Percentiles rank a stretch among this genome's conserved stretches.
Conservation (phyloP, 257 asterid genomes). For the Coffea canephora region DNA sequence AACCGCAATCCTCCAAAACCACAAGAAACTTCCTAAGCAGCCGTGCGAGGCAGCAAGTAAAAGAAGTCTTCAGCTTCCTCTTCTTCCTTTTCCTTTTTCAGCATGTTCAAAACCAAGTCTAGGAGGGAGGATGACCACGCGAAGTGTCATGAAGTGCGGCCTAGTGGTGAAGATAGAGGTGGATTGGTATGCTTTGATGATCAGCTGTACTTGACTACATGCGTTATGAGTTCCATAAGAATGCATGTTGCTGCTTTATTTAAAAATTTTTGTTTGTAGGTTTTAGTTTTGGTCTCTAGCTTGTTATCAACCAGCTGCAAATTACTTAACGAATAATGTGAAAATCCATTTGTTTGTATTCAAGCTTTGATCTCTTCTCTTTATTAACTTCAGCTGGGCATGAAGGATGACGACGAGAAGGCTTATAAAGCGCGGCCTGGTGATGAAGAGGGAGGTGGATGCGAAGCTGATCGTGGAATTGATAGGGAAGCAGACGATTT, state of each 20-base stretch:
- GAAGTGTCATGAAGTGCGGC: conserved; percentile 70
- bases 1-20: background rate
- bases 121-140: conserved; percentile 37
- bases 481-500: no score
- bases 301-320: conserved; percentile 16
- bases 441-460: no score
- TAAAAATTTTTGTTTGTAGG: conserved; percentile 6
- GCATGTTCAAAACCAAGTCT: conserved; percentile 45
- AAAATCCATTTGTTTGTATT: conserved; percentile 21
- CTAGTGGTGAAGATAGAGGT: conserved; percentile 77
- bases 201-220: conserved; percentile 2
- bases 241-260: conserved; percentile 17
- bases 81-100: conserved; percentile 42
- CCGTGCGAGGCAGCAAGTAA: conserved; percentile 58
- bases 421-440: no score
- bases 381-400: background rate
- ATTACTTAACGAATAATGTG: conserved; percentile 30
- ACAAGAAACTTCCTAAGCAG: background rate
- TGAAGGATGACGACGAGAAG: no score
- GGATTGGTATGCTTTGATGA: conserved; percentile 41
- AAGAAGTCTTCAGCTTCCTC: conserved; percentile 35
- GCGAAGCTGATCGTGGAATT: no score
- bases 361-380: background rate
- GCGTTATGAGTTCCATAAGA: conserved; percentile 7
- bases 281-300: background rate